Evolutionary conservation across 2,329 filamentous ascomycete genomes (phyloP), one percentile per base, ranked within the genome.

Genomic region (Aspergillus cejpii): DNA sequence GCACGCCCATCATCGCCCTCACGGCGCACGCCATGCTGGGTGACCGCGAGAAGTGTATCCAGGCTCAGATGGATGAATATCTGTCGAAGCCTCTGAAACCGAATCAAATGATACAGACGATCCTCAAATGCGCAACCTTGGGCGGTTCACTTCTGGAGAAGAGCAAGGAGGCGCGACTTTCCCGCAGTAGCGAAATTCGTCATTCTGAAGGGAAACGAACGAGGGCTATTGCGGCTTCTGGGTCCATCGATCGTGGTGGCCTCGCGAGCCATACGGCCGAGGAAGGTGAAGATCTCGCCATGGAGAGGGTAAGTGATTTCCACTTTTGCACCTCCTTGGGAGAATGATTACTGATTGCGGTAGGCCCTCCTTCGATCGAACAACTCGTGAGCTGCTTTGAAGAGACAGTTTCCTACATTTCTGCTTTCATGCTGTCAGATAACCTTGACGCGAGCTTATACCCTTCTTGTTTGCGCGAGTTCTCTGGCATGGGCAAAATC

Each of bases 1-100:
- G 91, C 41, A 95, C 91, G 8, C 92, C 92, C 11, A 96, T 98
- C 61, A 95, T 98, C 59, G 92, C 92, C 2, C 78, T 98, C 36
- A 98, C 92, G 10, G 92, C 92, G 1, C 92, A 98, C 70, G 92
- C 92, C 57, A 98, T 98, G 92, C 83, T 97, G 74, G 92, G 92
- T 53, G 92, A 98, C 62, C 81, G 92, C 39, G 92, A 98, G 66
- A 95, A 94, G 74, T 98, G 92, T 67, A 94, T 98, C 50, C 88
- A 95, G 65, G 92, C 91, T 7, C 89, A 97, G 72, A 98, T 98
- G 92, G 92, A 98, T 66, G 92, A 98, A 67, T 98, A 98, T 63
- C 75, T 98, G 33, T 95, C 91, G 14, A 98, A 98, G 66, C 91
- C 91, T 20, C 75, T 97, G 49, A 94, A 96, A 68, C 91, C 95